Evolutionary conservation across 1,284 basidiomycete genomes (phyloP), one percentile per base, ranked within the genome.

Genomic region (Puccinia polysora): DNA sequence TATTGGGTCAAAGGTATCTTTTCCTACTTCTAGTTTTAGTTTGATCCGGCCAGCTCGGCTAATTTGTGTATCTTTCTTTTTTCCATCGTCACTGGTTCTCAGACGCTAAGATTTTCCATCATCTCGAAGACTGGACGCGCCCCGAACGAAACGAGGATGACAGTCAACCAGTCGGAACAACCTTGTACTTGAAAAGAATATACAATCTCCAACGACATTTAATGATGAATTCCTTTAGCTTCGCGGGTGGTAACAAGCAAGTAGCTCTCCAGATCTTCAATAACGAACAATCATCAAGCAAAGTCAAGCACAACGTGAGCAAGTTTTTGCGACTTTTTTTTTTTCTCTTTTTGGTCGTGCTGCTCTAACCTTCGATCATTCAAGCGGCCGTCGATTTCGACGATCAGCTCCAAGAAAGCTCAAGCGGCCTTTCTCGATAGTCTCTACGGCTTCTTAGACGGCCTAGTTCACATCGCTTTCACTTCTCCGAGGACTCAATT

Each of bases 381-480:
- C n/a, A 43, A 65, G 50, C 36, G 40, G 64, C 34, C 3, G 20
- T 45, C 49, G 43, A 47, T 82, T 2, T 75, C 81, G 0, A 34
- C 74, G 10, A 78, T 77, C 15, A 81, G 81, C 74, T 79, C 81
- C 38, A 78, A 83, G 15, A 90, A 89, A 81, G 89, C 97, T 77
- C 88, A 87, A 25, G 89, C 88, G 74, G 86, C 89, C 0, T 97
- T 97, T 80, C 80, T 97, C 58, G 93, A 97, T 78, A 86, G 88
- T 0, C 78, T 96, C 34, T 93, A 95, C 80, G 87, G 88, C 28
- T 88, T 96, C 76, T 82, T 97, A 56, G 92, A 97, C 76, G 95
- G 95, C 0, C 82, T 97, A 59, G 86, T 94, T 28, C 85, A 87
- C 68, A 83, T 97, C 14, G 90, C 91, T 7, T 89, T 89, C 52